Conservation (phyloP, 495 filamentous ascomycete species). For the Thermochaetoides thermophila region DNA sequence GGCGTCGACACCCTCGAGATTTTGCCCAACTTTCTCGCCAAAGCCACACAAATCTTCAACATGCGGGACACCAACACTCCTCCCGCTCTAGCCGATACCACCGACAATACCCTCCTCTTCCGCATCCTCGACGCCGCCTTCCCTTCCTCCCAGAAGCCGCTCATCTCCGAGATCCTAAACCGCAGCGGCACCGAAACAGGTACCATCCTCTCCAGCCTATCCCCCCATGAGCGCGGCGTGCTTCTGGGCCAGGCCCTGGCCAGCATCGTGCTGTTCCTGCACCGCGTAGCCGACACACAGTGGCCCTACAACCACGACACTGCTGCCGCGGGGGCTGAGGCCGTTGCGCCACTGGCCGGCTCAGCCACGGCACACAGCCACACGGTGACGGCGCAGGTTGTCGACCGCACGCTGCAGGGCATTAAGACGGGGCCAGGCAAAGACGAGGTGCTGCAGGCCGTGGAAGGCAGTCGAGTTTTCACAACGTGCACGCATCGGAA, state of each 20-base stretch:
- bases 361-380: too few species aligned
- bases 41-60: constrained; percentile 18
- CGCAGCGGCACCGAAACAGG: constrained; percentile 8
- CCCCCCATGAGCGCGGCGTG: constrained; percentile 19
- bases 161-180: constrained; percentile 10
- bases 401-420: constrained; percentile 9
- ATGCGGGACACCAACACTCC: constrained; percentile 7
- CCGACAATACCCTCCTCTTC: constrained; percentile 5
- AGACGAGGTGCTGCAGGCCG: constrained; percentile 8
- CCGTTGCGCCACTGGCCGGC: too few species aligned
- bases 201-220: constrained; percentile 10
- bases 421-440: constrained; percentile 3
- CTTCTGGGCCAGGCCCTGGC: constrained; percentile 13
- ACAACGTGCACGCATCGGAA: constrained; percentile 9
- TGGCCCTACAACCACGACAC: constrained; percentile 9
- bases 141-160: constrained; percentile 4
- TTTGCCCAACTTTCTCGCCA: constrained; percentile 17
- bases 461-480: constrained; percentile 15
- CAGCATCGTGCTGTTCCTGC: constrained; percentile 12
- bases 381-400: constrained; percentile 1
- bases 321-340: too few species aligned
- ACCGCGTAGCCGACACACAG: constrained; percentile 16
- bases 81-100: background rate
- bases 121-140: constrained; percentile 11
- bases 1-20: constrained; percentile 19